These are phyloP conservation scores for Nannochloris sp. DNA, from an alignment of 139 green algal species.

Conservation along the genomic window DNA sequence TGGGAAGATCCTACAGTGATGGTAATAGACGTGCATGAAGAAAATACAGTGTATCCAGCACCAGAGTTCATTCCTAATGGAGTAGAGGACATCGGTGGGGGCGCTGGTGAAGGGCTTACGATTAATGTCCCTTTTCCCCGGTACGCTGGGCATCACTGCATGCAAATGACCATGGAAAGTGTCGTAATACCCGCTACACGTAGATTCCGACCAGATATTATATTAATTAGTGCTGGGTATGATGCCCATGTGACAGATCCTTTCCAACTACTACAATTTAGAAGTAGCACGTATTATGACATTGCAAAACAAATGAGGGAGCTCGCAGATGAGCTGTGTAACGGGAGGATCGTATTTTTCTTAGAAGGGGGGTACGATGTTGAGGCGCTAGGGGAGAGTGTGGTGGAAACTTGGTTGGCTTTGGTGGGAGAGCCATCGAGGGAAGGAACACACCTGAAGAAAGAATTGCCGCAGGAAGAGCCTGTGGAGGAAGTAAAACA, in stretches of 20 bases:
- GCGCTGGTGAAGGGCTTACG: neutral
- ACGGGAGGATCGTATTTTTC: conserved; percentile 16
- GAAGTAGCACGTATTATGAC: neutral
- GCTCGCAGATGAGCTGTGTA: neutral
- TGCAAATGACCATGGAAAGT: neutral
- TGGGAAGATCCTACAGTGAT: neutral
- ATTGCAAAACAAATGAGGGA: neutral
- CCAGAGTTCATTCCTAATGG: neutral
- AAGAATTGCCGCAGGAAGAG: neutral
- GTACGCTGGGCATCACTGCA: neutral
- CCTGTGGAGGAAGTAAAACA: neutral
- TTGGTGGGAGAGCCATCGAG: neutral
- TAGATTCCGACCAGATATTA: neutral
- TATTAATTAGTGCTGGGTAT: conserved; percentile 4
- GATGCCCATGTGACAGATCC: neutral
- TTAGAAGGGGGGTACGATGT: conserved; percentile 26
- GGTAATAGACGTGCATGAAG: conserved; percentile 5
- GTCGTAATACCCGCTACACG: neutral
- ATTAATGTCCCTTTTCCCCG: conserved; percentile 5
- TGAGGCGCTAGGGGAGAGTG: conserved; percentile 15
- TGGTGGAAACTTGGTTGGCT: conserved; percentile 1
- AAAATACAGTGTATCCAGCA: neutral
- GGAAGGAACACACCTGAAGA: neutral
- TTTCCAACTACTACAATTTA: neutral
- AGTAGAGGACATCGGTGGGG: neutral